phyloP scores from a whole-genome alignment of 345 rosid genomes.

The Gossypium arboreum region DNA sequence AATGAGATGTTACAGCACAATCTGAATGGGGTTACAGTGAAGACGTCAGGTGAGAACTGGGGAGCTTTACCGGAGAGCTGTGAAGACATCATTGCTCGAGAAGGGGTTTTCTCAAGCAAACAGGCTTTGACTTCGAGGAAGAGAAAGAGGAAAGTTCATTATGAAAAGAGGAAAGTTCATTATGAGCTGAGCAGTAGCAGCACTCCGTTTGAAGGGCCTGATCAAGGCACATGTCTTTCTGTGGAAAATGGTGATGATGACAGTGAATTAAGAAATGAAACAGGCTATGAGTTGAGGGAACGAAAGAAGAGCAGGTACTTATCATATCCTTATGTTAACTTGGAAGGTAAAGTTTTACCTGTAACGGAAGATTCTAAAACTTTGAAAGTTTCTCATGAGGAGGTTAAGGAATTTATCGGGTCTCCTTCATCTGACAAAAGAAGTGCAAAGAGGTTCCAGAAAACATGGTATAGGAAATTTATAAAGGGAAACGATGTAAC shows the following conservation, averaged over 20 bases:
- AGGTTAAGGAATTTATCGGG: conserved; percentile 33
- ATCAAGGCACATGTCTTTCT: conserved; percentile 12
- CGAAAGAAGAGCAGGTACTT: conserved; percentile 72
- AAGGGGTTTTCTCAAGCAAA: conserved; percentile 20
- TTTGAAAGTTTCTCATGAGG: conserved; percentile 23
- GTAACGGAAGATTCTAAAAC: conserved; percentile 26
- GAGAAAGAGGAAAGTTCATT: conserved; percentile 28
- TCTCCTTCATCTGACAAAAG: conserved; percentile 48
- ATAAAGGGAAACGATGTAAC: conserved; percentile 34
- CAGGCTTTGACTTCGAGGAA: conserved; percentile 26
- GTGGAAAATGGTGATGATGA: conserved; percentile 14
- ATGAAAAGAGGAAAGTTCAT: conserved; percentile 22
- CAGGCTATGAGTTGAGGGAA: conserved; percentile 42
- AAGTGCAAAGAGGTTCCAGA: conserved; percentile 51
- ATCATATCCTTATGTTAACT: conserved; percentile 57
- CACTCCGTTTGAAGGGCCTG: conserved; percentile 26
- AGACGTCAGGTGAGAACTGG: conserved; percentile 9
- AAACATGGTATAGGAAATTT: conserved; percentile 50
- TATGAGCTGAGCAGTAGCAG: conserved; percentile 12
- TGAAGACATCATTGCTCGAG: conserved; percentile 16
- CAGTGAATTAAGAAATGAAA: conserved; percentile 23
- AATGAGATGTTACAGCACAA: conserved; percentile 9
- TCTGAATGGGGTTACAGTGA: conserved; percentile 22
- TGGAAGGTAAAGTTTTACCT: conserved; percentile 27
- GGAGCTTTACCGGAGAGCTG: conserved; percentile 12